These are phyloP conservation scores for Spatholobus suberectus DNA, from an alignment of 306 rosid genomes.

Conservation along the genomic window DNA sequence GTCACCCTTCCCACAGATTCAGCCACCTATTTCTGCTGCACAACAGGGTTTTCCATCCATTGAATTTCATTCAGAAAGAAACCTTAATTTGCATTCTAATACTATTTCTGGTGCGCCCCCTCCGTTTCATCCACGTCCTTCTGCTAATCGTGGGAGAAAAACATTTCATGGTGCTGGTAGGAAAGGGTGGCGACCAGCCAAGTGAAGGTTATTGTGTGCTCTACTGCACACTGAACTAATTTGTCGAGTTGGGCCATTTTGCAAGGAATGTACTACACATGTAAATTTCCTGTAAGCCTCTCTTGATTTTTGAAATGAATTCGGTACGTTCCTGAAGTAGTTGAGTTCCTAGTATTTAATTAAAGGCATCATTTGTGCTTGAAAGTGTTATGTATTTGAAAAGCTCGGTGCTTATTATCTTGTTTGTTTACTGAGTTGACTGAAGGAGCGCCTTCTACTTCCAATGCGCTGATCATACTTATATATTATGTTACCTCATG, in stretches of 20 bases:
- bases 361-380: neutral
- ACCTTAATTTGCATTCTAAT: constrained; percentile 42
- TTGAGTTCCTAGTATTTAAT: neutral
- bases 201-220: constrained; percentile 40
- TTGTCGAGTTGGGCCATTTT: constrained; percentile 24
- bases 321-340: neutral
- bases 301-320: constrained; percentile 27
- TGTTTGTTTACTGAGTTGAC: neutral
- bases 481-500: neutral
- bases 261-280: constrained; percentile 9
- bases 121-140: constrained; percentile 59
- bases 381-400: neutral
- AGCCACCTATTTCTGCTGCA: constrained; percentile 23
- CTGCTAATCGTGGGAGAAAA: constrained; percentile 58
- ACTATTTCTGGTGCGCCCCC: constrained; percentile 41
- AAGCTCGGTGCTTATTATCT: neutral
- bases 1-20: constrained; percentile 51
- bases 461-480: neutral
- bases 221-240: neutral
- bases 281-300: constrained; percentile 32
- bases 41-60: constrained; percentile 50
- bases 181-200: constrained; percentile 61
- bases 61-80: constrained; percentile 48
- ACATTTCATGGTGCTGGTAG: constrained; percentile 55
- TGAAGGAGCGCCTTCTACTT: constrained; percentile 1